Evolutionary conservation across 768 basidiomycete species (phyloP).

Genomic region (Suillus spraguei): DNA sequence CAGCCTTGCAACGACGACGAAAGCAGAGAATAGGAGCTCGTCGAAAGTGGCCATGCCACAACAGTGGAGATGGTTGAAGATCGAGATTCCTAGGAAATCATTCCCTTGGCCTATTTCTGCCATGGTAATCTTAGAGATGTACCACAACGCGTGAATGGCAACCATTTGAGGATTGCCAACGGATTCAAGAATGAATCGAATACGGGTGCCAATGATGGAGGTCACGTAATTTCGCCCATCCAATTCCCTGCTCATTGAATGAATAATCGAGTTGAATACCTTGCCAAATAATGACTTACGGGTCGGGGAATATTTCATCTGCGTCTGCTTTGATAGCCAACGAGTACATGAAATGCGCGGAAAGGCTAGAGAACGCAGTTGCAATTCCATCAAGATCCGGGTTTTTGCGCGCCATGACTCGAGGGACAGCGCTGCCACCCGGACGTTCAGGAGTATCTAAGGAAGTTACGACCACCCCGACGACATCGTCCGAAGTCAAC

Average conservation of each 20-base stretch:
- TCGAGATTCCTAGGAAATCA: constrained; percentile 31
- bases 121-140: constrained; percentile 30
- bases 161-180: constrained; percentile 32
- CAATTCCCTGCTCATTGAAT: constrained; percentile 19
- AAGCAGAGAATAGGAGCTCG: constrained; percentile 38
- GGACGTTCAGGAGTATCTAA: not conserved
- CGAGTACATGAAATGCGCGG: constrained; percentile 12
- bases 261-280: constrained; percentile 1
- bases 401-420: not conserved
- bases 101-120: constrained; percentile 16
- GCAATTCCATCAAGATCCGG: constrained; percentile 1
- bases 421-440: not conserved
- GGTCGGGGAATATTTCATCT: constrained; percentile 8
- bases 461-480: constrained; percentile 5
- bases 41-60: constrained; percentile 30
- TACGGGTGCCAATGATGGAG: constrained; percentile 19
- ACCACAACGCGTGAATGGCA: constrained; percentile 34
- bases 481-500: constrained; percentile 20
- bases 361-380: constrained; percentile 7
- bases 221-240: constrained; percentile 13
- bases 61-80: constrained; percentile 33
- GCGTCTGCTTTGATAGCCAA: constrained; percentile 9
- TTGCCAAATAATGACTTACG: constrained; percentile 7
- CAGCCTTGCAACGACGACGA: constrained; percentile 38
- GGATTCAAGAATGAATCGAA: constrained; percentile 22